Conservation (phyloP, 768 basidiomycete genomes). For the Trametes cubensis region DNA sequence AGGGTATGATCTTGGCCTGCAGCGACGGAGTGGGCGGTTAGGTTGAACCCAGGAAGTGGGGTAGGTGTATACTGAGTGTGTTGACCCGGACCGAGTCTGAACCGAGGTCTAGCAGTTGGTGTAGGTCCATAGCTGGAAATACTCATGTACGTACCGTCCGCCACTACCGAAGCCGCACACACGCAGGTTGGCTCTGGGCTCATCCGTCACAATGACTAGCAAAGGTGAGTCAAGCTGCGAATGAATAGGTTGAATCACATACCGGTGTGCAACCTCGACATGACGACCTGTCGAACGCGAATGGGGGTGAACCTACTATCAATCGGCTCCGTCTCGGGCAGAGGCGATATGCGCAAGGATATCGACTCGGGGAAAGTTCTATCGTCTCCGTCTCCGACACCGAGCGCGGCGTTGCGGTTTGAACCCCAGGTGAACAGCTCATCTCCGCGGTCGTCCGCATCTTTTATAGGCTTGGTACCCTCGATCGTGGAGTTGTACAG, state of each 20-base stretch:
- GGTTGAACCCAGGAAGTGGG: constrained; percentile 51
- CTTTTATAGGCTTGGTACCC: constrained; percentile 60
- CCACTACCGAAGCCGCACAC: constrained; percentile 90
- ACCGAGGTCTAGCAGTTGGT: background rate
- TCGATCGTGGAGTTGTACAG: constrained; percentile 88
- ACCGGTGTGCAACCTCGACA: constrained; percentile 93
- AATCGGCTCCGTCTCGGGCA: constrained; percentile 31
- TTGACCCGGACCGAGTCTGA: constrained; percentile 70
- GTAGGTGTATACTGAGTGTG: constrained; percentile 76
- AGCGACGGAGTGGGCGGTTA: constrained; percentile 67
- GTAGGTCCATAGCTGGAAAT: background rate
- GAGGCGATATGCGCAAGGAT: constrained; percentile 17
- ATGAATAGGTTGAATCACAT: constrained; percentile 19
- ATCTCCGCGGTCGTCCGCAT: constrained; percentile 34
- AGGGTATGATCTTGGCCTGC: constrained; percentile 95
- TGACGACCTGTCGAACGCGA: constrained; percentile 64
- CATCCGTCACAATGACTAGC: constrained; percentile 68
- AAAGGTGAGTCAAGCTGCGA: background rate
- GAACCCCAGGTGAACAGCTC: constrained; percentile 89
- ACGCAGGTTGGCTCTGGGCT: constrained; percentile 70
- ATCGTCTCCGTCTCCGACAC: constrained; percentile 79
- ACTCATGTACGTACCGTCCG: constrained; percentile 59
- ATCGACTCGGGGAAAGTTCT: constrained; percentile 68
- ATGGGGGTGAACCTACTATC: constrained; percentile 62
- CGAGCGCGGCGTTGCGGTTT: constrained; percentile 86